Evolutionary conservation across 1,284 basidiomycete species (phyloP).

Genomic region (Stygiomarasmius scandens): DNA sequence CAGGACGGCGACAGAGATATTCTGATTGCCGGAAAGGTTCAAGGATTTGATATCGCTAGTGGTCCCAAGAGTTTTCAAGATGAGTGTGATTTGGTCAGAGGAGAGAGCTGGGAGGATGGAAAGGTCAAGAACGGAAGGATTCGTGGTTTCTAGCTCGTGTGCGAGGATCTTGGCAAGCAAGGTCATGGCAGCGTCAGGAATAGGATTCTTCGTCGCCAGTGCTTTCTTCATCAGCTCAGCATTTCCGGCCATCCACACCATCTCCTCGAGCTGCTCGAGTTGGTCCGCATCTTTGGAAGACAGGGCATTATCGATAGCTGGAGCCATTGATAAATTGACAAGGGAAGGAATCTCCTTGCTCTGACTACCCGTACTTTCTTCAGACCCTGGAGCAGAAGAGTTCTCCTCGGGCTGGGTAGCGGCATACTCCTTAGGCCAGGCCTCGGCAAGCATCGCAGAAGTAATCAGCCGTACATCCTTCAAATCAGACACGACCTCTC

Average conservation of each 20-base stretch:
- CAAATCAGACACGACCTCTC: slow-evolving; percentile 12
- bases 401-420: background rate
- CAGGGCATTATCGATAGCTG: slow-evolving; percentile 27
- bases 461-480: slow-evolving; percentile 22
- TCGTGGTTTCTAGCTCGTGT: no score
- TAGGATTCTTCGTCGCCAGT: slow-evolving; percentile 8
- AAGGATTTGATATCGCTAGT: no score
- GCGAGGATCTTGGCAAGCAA: no score
- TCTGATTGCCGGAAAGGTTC: slow-evolving; percentile 28
- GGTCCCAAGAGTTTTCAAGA: slow-evolving; percentile 22
- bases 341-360: slow-evolving; percentile 23
- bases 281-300: slow-evolving; percentile 21
- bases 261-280: slow-evolving; percentile 28
- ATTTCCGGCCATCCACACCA: slow-evolving; percentile 28
- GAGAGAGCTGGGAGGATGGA: no score
- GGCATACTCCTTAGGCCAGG: slow-evolving; percentile 29
- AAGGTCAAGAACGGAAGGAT: slow-evolving; percentile 22
- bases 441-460: slow-evolving; percentile 26
- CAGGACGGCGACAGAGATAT: slow-evolving; percentile 21
- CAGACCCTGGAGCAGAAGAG: background rate
- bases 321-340: slow-evolving; percentile 25
- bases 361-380: background rate
- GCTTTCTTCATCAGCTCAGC: slow-evolving; percentile 10
- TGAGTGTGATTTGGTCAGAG: slow-evolving; percentile 19
- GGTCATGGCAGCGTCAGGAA: slow-evolving; percentile 30